phyloP scores from a whole-genome alignment of 2,329 filamentous ascomycete species.

The Endothia cerciana region DNA sequence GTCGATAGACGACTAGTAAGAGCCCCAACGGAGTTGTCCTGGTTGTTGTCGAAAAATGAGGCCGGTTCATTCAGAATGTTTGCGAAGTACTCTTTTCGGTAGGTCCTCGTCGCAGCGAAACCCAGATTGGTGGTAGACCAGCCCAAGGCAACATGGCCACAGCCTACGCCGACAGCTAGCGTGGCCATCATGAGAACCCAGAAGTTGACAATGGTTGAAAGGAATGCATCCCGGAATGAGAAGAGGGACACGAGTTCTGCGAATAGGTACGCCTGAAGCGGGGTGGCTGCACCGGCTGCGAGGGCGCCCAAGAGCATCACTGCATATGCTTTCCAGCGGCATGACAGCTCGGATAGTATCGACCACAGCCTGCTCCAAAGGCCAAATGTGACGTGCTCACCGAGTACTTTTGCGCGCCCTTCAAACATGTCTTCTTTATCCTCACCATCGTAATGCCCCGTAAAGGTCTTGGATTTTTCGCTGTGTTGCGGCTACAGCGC shows the following conservation, averaged over 20 bases:
- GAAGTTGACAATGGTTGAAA: slow-evolving; percentile 16
- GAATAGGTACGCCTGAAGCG: slow-evolving; percentile 58
- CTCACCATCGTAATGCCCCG: neutral
- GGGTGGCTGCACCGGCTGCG: slow-evolving; percentile 34
- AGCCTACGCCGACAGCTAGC: slow-evolving; percentile 15
- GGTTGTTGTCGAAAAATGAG: slow-evolving; percentile 61
- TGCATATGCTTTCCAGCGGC: neutral
- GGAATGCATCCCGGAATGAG: slow-evolving; percentile 21
- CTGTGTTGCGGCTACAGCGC: neutral
- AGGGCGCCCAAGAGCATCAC: neutral
- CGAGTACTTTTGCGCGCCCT: neutral
- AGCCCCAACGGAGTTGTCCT: slow-evolving; percentile 49
- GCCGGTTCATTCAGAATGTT: slow-evolving; percentile 62
- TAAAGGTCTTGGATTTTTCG: neutral
- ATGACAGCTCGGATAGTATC: slow-evolving; percentile 10
- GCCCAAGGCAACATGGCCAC: slow-evolving; percentile 20
- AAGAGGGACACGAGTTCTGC: slow-evolving; percentile 58
- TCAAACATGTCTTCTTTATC: slow-evolving; percentile 7
- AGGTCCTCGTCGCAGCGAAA: slow-evolving; percentile 9
- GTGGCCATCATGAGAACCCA: slow-evolving; percentile 22
- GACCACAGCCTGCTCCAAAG: neutral
- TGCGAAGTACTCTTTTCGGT: slow-evolving; percentile 61
- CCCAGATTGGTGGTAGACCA: slow-evolving; percentile 26
- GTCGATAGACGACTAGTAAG: slow-evolving; percentile 59
- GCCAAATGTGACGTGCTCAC: no score